A percentile compares a stretch with the other conserved stretches of the same genome.
Conservation (phyloP, 2,329 filamentous ascomycete species). For the Phaeosphaeria sp. region DNA sequence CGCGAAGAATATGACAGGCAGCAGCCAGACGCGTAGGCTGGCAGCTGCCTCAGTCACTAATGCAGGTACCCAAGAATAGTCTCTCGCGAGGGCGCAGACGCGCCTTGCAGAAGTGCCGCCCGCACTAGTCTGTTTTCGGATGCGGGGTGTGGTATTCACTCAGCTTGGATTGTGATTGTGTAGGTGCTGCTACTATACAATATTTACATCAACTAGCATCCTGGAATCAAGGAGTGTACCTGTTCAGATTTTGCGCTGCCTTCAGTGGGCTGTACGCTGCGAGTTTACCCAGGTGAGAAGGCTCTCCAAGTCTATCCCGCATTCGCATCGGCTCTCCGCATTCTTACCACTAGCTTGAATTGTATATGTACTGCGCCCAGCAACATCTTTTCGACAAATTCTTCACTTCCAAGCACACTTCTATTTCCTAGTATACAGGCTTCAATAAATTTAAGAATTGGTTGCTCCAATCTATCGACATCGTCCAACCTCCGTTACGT, state of each 20-base stretch:
- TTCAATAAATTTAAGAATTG: not conserved
- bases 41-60: not conserved
- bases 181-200: not conserved
- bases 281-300: not conserved
- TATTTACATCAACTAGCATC: not conserved
- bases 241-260: not conserved
- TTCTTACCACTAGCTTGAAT: slow-evolving; percentile 1
- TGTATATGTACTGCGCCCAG: slow-evolving; percentile 9
- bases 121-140: slow-evolving; percentile 16
- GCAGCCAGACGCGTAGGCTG: not conserved
- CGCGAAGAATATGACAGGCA: slow-evolving; percentile 7
- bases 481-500: too few species aligned
- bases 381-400: not conserved
- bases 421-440: not conserved
- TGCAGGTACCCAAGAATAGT: not conserved
- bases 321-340: slow-evolving; percentile 35
- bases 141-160: slow-evolving; percentile 10
- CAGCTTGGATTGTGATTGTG: not conserved
- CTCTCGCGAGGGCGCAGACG: not conserved
- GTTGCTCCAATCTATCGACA: not conserved
- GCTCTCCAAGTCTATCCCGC: not conserved
- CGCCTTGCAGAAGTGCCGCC: not conserved
- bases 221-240: not conserved
- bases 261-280: not conserved
- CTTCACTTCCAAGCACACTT: not conserved